Evolutionary conservation across 768 basidiomycete genomes (phyloP).

Genomic region (Phlebiopsis flavidoalba): DNA sequence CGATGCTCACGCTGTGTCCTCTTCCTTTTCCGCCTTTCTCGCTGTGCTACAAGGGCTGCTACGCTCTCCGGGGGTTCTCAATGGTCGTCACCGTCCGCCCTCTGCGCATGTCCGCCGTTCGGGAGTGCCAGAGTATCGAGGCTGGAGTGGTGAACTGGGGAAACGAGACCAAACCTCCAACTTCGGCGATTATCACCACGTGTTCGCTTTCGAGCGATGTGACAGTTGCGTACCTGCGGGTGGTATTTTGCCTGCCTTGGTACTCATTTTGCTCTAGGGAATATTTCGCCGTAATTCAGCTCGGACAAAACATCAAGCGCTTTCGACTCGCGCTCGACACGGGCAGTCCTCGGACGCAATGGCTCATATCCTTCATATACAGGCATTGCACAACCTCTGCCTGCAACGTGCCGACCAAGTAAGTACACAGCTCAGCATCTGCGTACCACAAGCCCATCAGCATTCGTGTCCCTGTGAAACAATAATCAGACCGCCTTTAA

Average conservation of each 20-base stretch:
- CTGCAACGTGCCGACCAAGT: constrained; percentile 66
- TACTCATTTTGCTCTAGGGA: constrained; percentile 39
- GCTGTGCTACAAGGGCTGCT: constrained; percentile 7
- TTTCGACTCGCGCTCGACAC: constrained; percentile 74
- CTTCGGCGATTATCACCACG: constrained; percentile 10
- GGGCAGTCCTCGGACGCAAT: constrained; percentile 67
- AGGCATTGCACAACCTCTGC: constrained; percentile 45
- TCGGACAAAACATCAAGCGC: constrained; percentile 55
- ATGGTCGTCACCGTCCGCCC: constrained; percentile 8
- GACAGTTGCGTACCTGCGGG: constrained; percentile 8
- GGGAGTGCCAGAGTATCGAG: constrained; percentile 11
- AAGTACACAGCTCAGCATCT: constrained; percentile 70
- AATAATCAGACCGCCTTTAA: constrained; percentile 56
- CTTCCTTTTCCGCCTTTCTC: constrained; percentile 9
- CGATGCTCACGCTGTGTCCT: constrained; percentile 8
- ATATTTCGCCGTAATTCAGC: constrained; percentile 57
- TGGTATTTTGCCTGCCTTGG: neutral
- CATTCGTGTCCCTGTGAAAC: constrained; percentile 55
- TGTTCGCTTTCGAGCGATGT: constrained; percentile 6
- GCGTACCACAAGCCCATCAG: constrained; percentile 60
- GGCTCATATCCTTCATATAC: constrained; percentile 65
- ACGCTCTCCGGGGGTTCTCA: constrained; percentile 5
- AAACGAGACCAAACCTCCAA: constrained; percentile 2
- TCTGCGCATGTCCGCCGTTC: constrained; percentile 4
- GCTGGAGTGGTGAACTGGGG: constrained; percentile 7